Evolutionary conservation across 495 filamentous ascomycete genomes (phyloP), one percentile per base, ranked within the genome.

Genomic region (Amorphotheca resinae): DNA sequence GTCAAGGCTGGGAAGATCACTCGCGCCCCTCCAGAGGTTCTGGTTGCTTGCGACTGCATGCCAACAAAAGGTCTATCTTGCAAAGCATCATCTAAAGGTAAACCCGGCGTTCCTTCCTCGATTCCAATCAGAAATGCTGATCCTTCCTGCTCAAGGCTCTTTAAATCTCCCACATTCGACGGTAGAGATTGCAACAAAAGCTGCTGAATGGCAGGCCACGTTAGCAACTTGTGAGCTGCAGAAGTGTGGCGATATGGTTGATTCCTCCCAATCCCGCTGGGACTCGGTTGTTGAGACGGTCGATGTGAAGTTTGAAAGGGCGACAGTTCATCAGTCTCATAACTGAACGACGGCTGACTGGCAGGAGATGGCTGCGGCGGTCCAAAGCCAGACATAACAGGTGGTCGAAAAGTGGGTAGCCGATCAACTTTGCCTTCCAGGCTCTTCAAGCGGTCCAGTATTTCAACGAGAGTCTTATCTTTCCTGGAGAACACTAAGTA

Each of bases 401-500:
- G 18, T 1, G 23, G 18, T 11, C 46, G 49, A 26, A 21, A 20
- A 30, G 38, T 48, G 20, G 49, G 46, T 38, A 56, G 41, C 40
- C 47, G 49, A 25, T 56, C 54, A 37, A 56, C 42, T 51, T 53
- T 56, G 33, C 30, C 25, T 33, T 76, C 70, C 15, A 77, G 55
- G 30, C 59, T 62, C 49, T 66, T 70, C 30, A 77, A 61, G 22
- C 65, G 61, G 33, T 75, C 70, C 14, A 77, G 59, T 40, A 77
- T 77, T 45, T 77, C 69, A 22, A 71, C 63, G 38, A 77, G 60
- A 18, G 72, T 77, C 56, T 74, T 77, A 55, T 79, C 74, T 55
- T 77, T 77, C 45, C 73, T 77, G 47, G 12, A 50, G 38, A 35
- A 35, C 26, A 54, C 49, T 42, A 50, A 57, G 43, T 33, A 50